Percentiles rank a stretch among this genome's conserved stretches.
These are phyloP conservation scores for Malus sieversii DNA, from an alignment of 306 rosid genomes.

Conservation along the genomic window DNA sequence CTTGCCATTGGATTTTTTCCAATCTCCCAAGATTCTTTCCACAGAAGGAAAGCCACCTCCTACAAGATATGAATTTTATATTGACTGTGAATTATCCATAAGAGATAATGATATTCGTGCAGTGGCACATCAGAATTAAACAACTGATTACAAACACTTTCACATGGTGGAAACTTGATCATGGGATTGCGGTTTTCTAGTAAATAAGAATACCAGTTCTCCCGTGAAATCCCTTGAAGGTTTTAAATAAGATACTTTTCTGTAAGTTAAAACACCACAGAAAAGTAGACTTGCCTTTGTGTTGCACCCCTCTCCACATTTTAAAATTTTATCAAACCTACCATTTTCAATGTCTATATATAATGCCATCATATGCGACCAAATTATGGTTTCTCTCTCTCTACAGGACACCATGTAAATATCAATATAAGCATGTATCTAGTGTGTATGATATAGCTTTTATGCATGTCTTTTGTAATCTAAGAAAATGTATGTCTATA, in stretches of 20 bases:
- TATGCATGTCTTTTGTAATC: background rate
- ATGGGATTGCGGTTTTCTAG: background rate
- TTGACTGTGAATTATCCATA: background rate
- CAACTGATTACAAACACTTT: background rate
- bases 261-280: background rate
- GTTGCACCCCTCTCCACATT: background rate
- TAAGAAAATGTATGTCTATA: background rate
- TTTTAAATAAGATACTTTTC: background rate
- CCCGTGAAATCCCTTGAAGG: background rate
- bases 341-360: background rate
- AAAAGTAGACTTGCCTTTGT: background rate
- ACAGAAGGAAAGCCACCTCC: constrained; percentile 92
- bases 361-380: background rate
- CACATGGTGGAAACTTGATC: background rate
- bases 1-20: constrained; percentile 94
- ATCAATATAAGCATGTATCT: background rate
- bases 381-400: background rate
- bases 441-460: background rate
- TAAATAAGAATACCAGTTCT: background rate
- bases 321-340: background rate
- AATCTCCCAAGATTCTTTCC: constrained; percentile 95
- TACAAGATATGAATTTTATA: constrained; percentile 18
- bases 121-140: background rate
- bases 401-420: background rate
- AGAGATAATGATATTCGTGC: background rate